phyloP scores from a whole-genome alignment of 2,329 filamentous ascomycete species.

The Ceratocystis alfenasii region DNA sequence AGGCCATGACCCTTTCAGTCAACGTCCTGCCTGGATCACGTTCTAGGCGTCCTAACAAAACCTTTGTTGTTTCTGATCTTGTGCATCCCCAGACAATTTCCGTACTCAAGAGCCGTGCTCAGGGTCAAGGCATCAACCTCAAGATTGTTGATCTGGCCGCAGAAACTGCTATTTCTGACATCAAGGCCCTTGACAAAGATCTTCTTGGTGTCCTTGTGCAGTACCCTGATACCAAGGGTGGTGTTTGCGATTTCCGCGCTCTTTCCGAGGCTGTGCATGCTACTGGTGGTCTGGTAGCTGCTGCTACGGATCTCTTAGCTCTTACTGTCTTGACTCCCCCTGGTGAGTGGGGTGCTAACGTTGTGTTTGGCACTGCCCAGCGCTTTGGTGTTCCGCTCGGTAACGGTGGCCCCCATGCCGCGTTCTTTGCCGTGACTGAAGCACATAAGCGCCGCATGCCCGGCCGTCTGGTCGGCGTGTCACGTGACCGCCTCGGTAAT shows the following conservation, averaged over 20 bases:
- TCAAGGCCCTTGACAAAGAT: slow-evolving; percentile 66
- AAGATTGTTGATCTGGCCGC: slow-evolving; percentile 59
- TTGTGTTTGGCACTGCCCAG: slow-evolving; percentile 88
- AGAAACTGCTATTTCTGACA: slow-evolving; percentile 45
- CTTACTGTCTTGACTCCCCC: slow-evolving; percentile 79
- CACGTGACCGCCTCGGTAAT: slow-evolving; percentile 76
- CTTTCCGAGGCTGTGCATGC: slow-evolving; percentile 69
- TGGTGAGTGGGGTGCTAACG: slow-evolving; percentile 87
- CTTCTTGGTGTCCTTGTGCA: slow-evolving; percentile 86
- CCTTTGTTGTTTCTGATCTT: slow-evolving; percentile 69
- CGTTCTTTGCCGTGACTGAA: slow-evolving; percentile 86
- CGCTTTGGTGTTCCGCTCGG: slow-evolving; percentile 85
- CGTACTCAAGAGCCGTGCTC: slow-evolving; percentile 71
- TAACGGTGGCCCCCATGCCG: slow-evolving; percentile 87
- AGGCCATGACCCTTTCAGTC: slow-evolving; percentile 89
- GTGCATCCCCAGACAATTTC: slow-evolving; percentile 78
- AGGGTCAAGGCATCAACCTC: slow-evolving; percentile 82
- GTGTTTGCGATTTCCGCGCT: slow-evolving; percentile 59
- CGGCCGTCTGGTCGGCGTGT: slow-evolving; percentile 78
- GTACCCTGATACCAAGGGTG: slow-evolving; percentile 82
- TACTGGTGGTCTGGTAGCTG: slow-evolving; percentile 67
- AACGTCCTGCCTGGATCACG: slow-evolving; percentile 45
- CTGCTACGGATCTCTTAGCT: slow-evolving; percentile 79
- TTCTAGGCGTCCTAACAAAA: slow-evolving; percentile 63
- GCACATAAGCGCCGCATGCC: slow-evolving; percentile 92